A percentile compares a stretch with the other conserved stretches of the same genome.
Conservation (phyloP, 1,284 basidiomycete species). For the Fistulina hepatica region DNA sequence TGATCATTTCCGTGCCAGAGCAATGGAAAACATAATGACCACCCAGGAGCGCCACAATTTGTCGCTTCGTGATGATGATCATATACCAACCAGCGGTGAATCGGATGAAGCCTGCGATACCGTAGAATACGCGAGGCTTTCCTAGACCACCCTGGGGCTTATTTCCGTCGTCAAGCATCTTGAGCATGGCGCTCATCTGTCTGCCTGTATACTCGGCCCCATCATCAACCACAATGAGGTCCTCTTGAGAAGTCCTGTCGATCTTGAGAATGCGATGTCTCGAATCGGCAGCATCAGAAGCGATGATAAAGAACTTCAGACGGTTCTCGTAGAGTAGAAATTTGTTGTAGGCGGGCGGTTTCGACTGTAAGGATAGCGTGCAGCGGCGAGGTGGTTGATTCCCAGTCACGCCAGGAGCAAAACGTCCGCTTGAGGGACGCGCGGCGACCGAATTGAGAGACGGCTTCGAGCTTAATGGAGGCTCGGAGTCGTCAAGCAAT, state of each 20-base stretch:
- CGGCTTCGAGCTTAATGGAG: too few relatives aligned
- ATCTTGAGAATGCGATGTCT: slow-evolving; percentile 87
- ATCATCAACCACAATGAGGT: slow-evolving; percentile 75
- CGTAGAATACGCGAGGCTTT: slow-evolving; percentile 73
- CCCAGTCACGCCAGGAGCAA: too few relatives aligned
- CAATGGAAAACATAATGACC: slow-evolving; percentile 98
- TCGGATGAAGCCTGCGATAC: slow-evolving; percentile 75
- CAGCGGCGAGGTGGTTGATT: too few relatives aligned
- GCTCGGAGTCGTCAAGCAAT: too few relatives aligned
- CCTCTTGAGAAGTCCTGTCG: slow-evolving; percentile 70
- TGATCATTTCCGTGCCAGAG: slow-evolving; percentile 82
- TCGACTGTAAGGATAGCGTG: too few relatives aligned
- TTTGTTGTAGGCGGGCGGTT: slow-evolving; percentile 58
- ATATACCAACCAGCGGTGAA: slow-evolving; percentile 93
- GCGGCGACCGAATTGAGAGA: too few relatives aligned
- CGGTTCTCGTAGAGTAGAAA: slow-evolving; percentile 89
- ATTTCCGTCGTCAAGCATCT: slow-evolving; percentile 94
- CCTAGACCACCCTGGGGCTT: slow-evolving; percentile 80
- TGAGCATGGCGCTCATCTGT: slow-evolving; percentile 83
- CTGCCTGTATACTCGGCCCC: slow-evolving; percentile 78
- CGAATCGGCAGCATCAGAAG: slow-evolving; percentile 74
- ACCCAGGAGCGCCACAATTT: slow-evolving; percentile 87
- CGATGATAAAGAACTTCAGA: slow-evolving; percentile 80
- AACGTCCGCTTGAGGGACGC: too few relatives aligned
- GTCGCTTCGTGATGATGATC: slow-evolving; percentile 81